A percentile compares a stretch with the other conserved stretches of the same genome.
phyloP scores from a whole-genome alignment of 2,329 filamentous ascomycete species.

The Monosporascus sp. region DNA sequence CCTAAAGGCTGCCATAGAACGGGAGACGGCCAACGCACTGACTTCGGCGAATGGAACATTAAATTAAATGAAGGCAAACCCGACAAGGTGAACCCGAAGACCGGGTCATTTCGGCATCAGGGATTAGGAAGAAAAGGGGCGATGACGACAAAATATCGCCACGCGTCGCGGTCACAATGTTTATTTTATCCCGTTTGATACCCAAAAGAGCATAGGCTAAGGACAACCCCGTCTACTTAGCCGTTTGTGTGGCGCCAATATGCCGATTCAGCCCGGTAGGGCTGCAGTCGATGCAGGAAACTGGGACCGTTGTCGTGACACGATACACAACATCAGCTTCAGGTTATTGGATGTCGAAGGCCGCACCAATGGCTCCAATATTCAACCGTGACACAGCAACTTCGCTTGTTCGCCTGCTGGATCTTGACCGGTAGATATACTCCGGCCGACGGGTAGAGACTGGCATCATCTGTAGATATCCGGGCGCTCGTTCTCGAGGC shows the following conservation, averaged over 20 bases:
- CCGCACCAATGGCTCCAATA: neutral
- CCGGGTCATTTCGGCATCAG: neutral
- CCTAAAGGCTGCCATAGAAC: conserved; percentile 19
- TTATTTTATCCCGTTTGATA: neutral
- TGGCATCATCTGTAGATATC: neutral
- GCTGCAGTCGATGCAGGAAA: neutral
- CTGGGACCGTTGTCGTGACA: too few species aligned
- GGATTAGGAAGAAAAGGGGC: neutral
- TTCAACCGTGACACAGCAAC: conserved; percentile 8
- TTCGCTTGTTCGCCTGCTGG: conserved; percentile 9
- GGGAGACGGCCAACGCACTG: conserved; percentile 6
- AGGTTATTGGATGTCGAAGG: neutral
- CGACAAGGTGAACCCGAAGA: neutral
- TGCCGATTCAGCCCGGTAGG: neutral
- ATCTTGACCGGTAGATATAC: neutral
- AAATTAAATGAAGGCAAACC: neutral
- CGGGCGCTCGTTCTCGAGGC: neutral
- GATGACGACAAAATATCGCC: neutral
- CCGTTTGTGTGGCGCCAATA: neutral
- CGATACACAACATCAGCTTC: neutral
- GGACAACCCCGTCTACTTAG: neutral
- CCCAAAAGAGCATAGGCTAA: neutral
- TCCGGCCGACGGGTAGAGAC: neutral
- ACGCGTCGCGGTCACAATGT: neutral
- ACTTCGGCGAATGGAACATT: neutral